phyloP scores from a whole-genome alignment of 2,329 filamentous ascomycete species.

The Aureobasidium melanogenum region DNA sequence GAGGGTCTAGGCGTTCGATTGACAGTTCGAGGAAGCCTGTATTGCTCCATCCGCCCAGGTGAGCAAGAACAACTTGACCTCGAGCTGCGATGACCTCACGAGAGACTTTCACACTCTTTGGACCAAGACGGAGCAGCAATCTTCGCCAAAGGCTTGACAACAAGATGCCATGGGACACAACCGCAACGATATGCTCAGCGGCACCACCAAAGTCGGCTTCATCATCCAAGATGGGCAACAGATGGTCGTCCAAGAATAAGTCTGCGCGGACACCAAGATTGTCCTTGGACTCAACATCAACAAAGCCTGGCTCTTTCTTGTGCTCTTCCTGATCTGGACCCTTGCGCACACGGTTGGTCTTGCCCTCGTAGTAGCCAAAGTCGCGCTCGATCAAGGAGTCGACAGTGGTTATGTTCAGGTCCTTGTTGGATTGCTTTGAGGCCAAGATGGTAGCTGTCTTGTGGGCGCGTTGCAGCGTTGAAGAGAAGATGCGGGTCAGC shows the following conservation, averaged over 20 bases:
- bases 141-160: conserved; percentile 59
- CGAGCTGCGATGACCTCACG: conserved; percentile 32
- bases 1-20: background rate
- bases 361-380: conserved; percentile 64
- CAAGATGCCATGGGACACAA: conserved; percentile 80
- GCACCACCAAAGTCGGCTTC: conserved; percentile 15
- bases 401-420: conserved; percentile 32
- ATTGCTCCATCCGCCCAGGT: conserved; percentile 55
- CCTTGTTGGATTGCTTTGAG: conserved; percentile 39
- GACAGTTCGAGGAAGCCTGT: conserved; percentile 50
- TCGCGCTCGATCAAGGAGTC: conserved; percentile 60
- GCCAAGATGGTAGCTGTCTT: conserved; percentile 62
- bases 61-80: conserved; percentile 36
- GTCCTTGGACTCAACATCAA: conserved; percentile 58
- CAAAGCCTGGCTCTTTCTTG: conserved; percentile 35
- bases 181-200: conserved; percentile 42
- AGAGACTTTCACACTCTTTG: conserved; percentile 36
- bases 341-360: conserved; percentile 41
- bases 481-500: conserved; percentile 67
- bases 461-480: conserved; percentile 64
- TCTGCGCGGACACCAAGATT: conserved; percentile 58
- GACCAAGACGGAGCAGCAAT: conserved; percentile 48
- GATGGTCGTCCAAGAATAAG: conserved; percentile 55
- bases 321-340: conserved; percentile 31
- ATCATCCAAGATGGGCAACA: conserved; percentile 48